Evolutionary conservation across 768 basidiomycete species (phyloP).

Genomic region (Calvatia gigantea): DNA sequence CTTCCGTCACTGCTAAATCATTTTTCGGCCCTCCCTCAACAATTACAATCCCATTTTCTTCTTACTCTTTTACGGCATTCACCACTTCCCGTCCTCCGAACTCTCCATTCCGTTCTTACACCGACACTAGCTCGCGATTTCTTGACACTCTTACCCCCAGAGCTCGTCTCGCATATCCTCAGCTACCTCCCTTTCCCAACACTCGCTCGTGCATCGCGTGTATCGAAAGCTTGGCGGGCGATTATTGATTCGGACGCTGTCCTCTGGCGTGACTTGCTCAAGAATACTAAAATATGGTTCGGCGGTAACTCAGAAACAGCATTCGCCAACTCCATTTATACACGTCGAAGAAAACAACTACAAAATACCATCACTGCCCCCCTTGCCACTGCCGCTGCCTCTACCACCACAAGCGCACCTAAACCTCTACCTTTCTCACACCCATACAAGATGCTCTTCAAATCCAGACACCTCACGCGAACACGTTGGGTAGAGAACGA

Average conservation of each 20-base stretch:
- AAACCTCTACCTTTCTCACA: conserved; percentile 68
- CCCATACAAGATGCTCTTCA: conserved; percentile 91
- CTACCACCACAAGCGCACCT: conserved; percentile 30
- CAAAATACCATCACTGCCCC: background rate
- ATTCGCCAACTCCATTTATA: conserved; percentile 69
- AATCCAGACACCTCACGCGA: conserved; percentile 71
- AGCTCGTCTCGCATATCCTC: conserved; percentile 87
- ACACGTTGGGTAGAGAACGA: conserved; percentile 76
- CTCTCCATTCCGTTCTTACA: conserved; percentile 82
- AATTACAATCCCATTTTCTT: conserved; percentile 89
- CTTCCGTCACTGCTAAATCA: conserved; percentile 80
- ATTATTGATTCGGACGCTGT: conserved; percentile 89
- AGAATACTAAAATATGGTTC: conserved; percentile 84
- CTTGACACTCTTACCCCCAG: conserved; percentile 85
- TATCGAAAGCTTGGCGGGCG: conserved; percentile 86
- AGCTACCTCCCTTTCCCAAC: conserved; percentile 79
- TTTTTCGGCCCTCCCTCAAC: conserved; percentile 75
- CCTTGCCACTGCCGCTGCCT: background rate
- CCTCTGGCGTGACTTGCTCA: conserved; percentile 85
- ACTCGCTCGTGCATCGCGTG: conserved; percentile 83
- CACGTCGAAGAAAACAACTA: conserved; percentile 46
- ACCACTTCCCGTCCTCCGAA: conserved; percentile 86
- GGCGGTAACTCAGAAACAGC: conserved; percentile 81
- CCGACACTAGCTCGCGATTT: conserved; percentile 95
- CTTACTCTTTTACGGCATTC: conserved; percentile 91